Base-by-base conservation (phyloP, 2,329 filamentous ascomycete genomes). In the Cladosporium sp. region DNA sequence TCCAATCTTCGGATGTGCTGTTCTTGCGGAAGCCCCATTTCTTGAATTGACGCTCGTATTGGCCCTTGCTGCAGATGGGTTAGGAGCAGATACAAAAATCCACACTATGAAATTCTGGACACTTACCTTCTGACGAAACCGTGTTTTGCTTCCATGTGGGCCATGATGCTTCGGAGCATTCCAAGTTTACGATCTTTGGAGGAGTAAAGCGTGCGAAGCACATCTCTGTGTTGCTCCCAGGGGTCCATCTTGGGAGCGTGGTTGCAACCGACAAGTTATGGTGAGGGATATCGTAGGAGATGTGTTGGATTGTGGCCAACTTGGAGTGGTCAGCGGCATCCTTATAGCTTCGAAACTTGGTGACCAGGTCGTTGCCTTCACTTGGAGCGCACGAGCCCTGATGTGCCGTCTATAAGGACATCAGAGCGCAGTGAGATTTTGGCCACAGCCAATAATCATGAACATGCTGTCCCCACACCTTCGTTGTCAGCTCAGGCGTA, bases 11-110 rank as follows among this genome's bases (percentile, higher is more conserved):
- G n/a, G n/a, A 21, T 15, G 44, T 52, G 26, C 11, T 28, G 30
- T 52, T 36, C 30, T 62, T 62, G 3, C 30, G 59, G 11, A 62
- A 52, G n/a, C 47, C 30, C 59, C 44, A 62, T n/a, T 36, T 52
- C 30, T 36, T 38, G 47, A 62, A 62, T 18, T 62, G 26, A 24
- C 59, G 59, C 59, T 36, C 59, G 30, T 52, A 62, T 18, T 62
- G 44, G 21, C 18, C 15, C 18, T 62, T 62, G 30, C 59, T 62
- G 30, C 3, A n/a, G 14, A 34, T 24, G n/a, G 18, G 12, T 62
- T 24, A 62, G 59, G 11, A 18, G 15, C 5, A 30, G 1, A 10
- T n/a, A 5, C 18, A 2, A 54, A 10, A 4, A 5, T 30, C 15
- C n/a, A n/a, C 14, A 6, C 8, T 54, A 2, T 6, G 8, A 10